Evolutionary conservation across 2,329 filamentous ascomycete species (phyloP).

Genomic region (Aspergillus amoenus): DNA sequence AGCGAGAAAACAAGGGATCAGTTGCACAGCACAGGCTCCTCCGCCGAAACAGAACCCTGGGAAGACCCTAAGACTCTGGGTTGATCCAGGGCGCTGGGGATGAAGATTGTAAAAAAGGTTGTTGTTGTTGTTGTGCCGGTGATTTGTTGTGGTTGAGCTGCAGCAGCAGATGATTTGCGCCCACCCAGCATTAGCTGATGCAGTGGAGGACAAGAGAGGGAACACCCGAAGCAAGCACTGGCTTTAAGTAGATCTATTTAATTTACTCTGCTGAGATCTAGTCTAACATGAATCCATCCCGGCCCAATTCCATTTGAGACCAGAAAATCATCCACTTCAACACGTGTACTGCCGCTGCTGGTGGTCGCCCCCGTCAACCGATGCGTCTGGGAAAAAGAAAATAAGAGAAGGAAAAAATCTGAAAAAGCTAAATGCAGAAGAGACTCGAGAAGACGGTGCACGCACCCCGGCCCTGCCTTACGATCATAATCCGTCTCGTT

Average conservation of each 20-base stretch:
- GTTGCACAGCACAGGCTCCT: conserved; percentile 1
- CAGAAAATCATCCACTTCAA: conserved; percentile 6
- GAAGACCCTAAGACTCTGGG: conserved; percentile 4
- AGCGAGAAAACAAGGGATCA: conserved; percentile 3
- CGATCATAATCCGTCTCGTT: neutral
- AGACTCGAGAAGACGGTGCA: neutral
- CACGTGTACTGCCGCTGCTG: conserved; percentile 16
- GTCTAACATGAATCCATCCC: neutral
- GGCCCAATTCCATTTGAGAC: conserved; percentile 2
- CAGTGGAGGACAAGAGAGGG: conserved; percentile 1
- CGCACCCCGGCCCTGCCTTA: neutral
- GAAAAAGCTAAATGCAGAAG: neutral
- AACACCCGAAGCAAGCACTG: neutral
- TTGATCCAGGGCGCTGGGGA: neutral
- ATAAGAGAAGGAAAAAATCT: neutral
- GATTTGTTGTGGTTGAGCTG: conserved; percentile 7
- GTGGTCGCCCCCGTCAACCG: conserved; percentile 11
- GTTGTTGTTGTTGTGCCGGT: conserved; percentile 4
- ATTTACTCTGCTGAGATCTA: neutral
- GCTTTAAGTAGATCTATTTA: conserved; percentile 5
- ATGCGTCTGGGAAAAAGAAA: conserved; percentile 7
- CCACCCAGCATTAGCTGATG: conserved; percentile 16
- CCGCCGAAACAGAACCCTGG: neutral
- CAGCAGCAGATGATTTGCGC: conserved; percentile 22
- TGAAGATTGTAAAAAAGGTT: neutral